Conservation (phyloP, 2,329 filamentous ascomycete genomes). For the Ascocoryne sarcoides region DNA sequence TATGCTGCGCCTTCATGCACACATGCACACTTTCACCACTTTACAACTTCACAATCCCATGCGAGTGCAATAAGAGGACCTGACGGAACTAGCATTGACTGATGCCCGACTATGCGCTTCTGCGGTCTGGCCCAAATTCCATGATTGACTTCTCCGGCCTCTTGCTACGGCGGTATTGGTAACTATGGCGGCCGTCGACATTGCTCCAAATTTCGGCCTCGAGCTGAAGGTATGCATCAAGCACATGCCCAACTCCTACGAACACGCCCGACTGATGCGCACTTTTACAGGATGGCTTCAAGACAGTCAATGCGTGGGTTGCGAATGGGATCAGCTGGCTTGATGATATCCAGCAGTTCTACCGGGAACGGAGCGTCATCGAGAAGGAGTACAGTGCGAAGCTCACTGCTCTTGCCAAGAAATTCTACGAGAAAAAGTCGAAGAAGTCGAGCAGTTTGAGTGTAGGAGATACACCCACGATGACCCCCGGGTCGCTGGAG, state of each 20-base stretch:
- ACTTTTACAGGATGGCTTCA: conserved; percentile 76
- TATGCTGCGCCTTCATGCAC: conserved; percentile 1
- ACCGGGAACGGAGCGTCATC: conserved; percentile 85
- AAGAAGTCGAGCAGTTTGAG: conserved; percentile 81
- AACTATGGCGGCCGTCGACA: conserved; percentile 73
- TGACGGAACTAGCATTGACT: too few species aligned
- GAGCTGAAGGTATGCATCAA: conserved; percentile 78
- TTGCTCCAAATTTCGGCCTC: conserved; percentile 77
- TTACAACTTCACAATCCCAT: background rate
- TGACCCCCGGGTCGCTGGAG: conserved; percentile 93
- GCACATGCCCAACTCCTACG: conserved; percentile 2
- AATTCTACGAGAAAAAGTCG: conserved; percentile 95
- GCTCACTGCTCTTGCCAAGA: conserved; percentile 80
- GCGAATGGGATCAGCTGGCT: conserved; percentile 86
- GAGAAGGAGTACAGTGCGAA: conserved; percentile 96
- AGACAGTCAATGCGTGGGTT: conserved; percentile 88
- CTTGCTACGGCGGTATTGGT: conserved; percentile 5
- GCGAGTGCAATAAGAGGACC: too few species aligned
- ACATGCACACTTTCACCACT: background rate
- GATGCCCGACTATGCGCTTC: conserved; percentile 13
- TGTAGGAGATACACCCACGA: conserved; percentile 83
- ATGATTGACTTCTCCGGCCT: conserved; percentile 13
- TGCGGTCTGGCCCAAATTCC: conserved; percentile 9
- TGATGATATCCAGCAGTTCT: conserved; percentile 94
- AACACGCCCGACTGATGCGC: background rate